Conservation (phyloP, 345 rosid species). For the Mallotus nudiflorus region DNA sequence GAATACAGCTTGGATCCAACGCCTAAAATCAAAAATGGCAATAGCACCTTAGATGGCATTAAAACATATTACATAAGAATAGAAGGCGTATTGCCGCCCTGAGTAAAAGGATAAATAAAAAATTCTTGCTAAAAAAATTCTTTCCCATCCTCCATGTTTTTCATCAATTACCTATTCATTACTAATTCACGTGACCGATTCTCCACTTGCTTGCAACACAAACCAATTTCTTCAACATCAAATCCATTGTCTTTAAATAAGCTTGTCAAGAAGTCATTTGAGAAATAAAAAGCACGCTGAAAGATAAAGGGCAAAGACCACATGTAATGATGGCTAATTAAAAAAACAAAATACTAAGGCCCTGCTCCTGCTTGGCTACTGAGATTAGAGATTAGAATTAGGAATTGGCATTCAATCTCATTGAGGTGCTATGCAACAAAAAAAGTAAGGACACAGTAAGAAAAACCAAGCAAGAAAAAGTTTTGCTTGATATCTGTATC, state of each 20-base stretch:
- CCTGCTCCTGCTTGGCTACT: background rate
- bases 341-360: background rate
- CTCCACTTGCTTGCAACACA: conserved; percentile 93
- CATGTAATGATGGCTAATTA: background rate
- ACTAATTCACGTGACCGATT: conserved; percentile 81
- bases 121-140: background rate
- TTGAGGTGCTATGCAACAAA: background rate
- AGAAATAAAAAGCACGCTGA: conserved; percentile 93
- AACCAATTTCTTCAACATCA: conserved; percentile 64
- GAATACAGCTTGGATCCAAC: conserved; percentile 93
- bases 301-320: conserved; percentile 13
- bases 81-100: background rate
- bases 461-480: background rate
- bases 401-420: background rate
- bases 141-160: background rate
- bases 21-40: conserved; percentile 40
- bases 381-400: background rate
- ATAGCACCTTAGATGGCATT: background rate
- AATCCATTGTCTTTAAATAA: conserved; percentile 72
- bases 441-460: background rate
- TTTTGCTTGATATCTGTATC: background rate
- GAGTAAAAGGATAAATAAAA: background rate
- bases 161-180: conserved; percentile 63
- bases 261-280: conserved; percentile 67
- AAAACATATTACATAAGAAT: background rate